These are phyloP conservation scores for Cutaneotrichosporon cyanovorans DNA, from an alignment of 1,284 basidiomycete genomes.

Conservation along the genomic window DNA sequence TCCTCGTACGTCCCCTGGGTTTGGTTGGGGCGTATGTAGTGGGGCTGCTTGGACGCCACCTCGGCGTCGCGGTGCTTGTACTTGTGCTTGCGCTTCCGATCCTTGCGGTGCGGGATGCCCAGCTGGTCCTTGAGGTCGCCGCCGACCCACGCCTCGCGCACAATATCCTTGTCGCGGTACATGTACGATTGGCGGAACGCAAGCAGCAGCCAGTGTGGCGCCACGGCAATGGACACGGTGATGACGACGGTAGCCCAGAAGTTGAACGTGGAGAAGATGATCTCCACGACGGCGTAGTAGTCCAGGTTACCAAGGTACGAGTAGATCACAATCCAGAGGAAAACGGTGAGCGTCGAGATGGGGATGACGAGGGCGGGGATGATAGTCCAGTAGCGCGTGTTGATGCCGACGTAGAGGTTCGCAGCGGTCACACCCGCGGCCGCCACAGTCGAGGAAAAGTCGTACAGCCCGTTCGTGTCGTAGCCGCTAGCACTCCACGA, in stretches of 20 bases:
- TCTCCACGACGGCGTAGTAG: slow-evolving; percentile 63
- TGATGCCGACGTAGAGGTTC: slow-evolving; percentile 80
- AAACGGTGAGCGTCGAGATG: slow-evolving; percentile 69
- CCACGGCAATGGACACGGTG: slow-evolving; percentile 61
- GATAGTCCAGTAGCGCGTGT: slow-evolving; percentile 82
- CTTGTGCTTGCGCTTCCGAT: slow-evolving; percentile 6
- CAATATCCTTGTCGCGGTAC: slow-evolving; percentile 56
- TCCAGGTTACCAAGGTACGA: slow-evolving; percentile 63
- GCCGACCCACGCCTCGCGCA: slow-evolving; percentile 78
- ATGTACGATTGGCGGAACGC: slow-evolving; percentile 27
- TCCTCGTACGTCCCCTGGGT: not conserved
- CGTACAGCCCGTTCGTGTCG: slow-evolving; percentile 67
- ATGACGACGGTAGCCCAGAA: slow-evolving; percentile 77
- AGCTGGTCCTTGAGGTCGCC: slow-evolving; percentile 76
- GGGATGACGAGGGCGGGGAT: slow-evolving; percentile 74
- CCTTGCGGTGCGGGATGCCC: slow-evolving; percentile 52
- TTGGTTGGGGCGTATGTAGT: not conserved
- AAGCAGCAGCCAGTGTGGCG: slow-evolving; percentile 46
- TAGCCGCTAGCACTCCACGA: slow-evolving; percentile 63
- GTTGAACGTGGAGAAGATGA: slow-evolving; percentile 66
- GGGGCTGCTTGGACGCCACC: not conserved
- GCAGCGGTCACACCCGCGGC: slow-evolving; percentile 79
- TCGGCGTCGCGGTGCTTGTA: slow-evolving; percentile 5
- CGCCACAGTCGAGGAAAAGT: slow-evolving; percentile 88
- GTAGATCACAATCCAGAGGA: slow-evolving; percentile 78